Base-by-base conservation (phyloP, 2,329 filamentous ascomycete species). In the Elsinoe australis region DNA sequence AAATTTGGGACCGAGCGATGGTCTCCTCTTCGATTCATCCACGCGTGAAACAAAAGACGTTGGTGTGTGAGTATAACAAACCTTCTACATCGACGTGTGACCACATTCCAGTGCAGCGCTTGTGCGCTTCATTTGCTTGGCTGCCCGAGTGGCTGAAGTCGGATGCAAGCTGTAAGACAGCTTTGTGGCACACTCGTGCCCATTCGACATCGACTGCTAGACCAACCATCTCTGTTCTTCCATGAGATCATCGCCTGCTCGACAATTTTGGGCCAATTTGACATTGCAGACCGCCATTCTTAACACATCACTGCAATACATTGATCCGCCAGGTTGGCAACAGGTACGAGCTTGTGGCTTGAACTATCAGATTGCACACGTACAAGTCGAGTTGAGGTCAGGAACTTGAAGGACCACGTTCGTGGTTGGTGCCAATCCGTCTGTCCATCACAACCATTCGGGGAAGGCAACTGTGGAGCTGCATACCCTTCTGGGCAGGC, bases 51-150 rank as follows among this genome's bases (percentile, higher is more conserved):
- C 29, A 15, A 31, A 44, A 29, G 39, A 32, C 17, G 19, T 19
- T 21, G 21, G 24, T 8, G 39, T 44, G 39, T 32, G 39, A 44
- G 17, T n/a, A 44, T 44, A 44, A 10, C n/a, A n/a, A n/a, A n/a
- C 26, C 17, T 32, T 44, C 12, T 44, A 44, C 39, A 15, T 44
- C 18, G 24, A 21, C 22, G 10, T 7, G n/a, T 44, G 39, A 44
- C 26, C 28, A 21, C 29, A 21, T 31, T 10, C 21, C 18, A 19
- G 9, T n/a, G 22, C 19, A 15, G 24, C 39, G 39, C 39, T 31
- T 31, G 12, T 18, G 8, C 12, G 19, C 26, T 29, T 19, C 24
- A n/a, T 19, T 29, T 44, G 39, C 39, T 44, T 44, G 39, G 26
- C 39, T 44, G 24, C 24, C 19, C 22, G 24, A 7, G 39, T 32